Evolutionary conservation across 495 filamentous ascomycete species (phyloP).

Genomic region (Aspergillus olivimuriae): DNA sequence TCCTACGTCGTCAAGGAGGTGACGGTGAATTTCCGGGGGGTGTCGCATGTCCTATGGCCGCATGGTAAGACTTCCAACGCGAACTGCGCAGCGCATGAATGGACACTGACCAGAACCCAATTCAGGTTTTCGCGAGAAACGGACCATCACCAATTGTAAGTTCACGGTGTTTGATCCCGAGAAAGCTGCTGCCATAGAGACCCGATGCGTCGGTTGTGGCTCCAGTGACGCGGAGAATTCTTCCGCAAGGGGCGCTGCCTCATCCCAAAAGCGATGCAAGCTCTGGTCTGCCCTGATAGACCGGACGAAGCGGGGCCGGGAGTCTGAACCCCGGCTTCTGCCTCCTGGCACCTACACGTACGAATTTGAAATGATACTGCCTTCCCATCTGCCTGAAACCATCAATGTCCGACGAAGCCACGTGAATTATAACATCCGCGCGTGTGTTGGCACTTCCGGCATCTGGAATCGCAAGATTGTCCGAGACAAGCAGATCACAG

Average conservation of each 20-base stretch:
- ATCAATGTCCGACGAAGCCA: constrained; percentile 5
- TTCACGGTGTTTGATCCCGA: constrained; percentile 5
- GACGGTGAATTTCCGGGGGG: constrained; percentile 10
- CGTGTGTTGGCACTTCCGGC: constrained; percentile 7
- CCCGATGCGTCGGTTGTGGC: no score
- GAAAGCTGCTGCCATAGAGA: no score
- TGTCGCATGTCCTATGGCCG: constrained; percentile 7
- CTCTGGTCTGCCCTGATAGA: no score
- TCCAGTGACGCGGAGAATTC: not conserved
- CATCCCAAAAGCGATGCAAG: no score
- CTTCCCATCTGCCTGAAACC: constrained; percentile 7
- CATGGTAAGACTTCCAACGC: constrained; percentile 4
- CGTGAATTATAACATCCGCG: constrained; percentile 7
- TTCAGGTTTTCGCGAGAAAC: constrained; percentile 4
- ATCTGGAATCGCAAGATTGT: constrained; percentile 9
- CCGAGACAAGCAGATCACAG: constrained; percentile 5
- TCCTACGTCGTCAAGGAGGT: constrained; percentile 3
- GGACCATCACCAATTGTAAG: constrained; percentile 6
- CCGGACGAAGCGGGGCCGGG: not conserved
- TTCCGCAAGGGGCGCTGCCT: no score
- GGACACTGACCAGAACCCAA: not conserved
- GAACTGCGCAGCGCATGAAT: not conserved
- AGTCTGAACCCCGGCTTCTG: not conserved
- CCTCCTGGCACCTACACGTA: constrained; percentile 7
- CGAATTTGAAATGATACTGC: constrained; percentile 11